phyloP scores from a whole-genome alignment of 192 early-diverging fungal genomes.

The Lobulomyces angularis region DNA sequence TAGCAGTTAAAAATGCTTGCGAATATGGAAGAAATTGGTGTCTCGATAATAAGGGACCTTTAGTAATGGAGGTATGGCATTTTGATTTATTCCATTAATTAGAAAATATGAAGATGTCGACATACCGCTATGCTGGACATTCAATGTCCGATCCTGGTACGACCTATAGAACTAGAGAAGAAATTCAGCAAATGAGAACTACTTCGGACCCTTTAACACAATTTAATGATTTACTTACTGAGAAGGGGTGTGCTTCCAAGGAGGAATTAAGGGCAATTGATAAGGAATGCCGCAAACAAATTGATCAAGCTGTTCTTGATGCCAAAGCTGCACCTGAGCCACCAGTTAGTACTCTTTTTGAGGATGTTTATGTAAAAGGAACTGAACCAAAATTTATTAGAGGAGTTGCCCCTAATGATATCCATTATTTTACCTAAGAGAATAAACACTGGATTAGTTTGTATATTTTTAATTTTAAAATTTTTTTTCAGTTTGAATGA shows the following conservation, averaged over 20 bases:
- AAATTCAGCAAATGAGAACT: conserved; percentile 79
- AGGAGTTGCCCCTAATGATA: conserved; percentile 62
- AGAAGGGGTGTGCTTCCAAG: conserved; percentile 46
- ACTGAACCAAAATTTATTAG: conserved; percentile 45
- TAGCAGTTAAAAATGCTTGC: conserved; percentile 62
- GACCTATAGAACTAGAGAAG: conserved; percentile 81
- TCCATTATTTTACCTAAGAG: conserved; percentile 32
- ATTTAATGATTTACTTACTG: conserved; percentile 57
- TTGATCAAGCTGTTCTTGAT: conserved; percentile 59
- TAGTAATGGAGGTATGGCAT: no score
- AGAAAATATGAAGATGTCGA: conserved; percentile 73
- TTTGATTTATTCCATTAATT: no score
- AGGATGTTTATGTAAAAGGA: conserved; percentile 57
- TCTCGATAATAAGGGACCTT: conserved; percentile 53
- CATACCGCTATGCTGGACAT: conserved; percentile 84
- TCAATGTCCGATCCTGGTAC: conserved; percentile 88
- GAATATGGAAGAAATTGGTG: conserved; percentile 61
- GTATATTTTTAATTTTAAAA: no score
- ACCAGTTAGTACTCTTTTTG: conserved; percentile 39
- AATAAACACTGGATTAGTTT: no score
- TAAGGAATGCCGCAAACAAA: conserved; percentile 58
- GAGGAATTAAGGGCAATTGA: conserved; percentile 67
- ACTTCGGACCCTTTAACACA: conserved; percentile 70
- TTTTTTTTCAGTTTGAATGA: no score
- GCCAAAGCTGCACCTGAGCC: conserved; percentile 60